A percentile compares a stretch with the other conserved stretches of the same genome.
Conservation (phyloP, 257 asterid genomes). For the Solanum peruvianum region DNA sequence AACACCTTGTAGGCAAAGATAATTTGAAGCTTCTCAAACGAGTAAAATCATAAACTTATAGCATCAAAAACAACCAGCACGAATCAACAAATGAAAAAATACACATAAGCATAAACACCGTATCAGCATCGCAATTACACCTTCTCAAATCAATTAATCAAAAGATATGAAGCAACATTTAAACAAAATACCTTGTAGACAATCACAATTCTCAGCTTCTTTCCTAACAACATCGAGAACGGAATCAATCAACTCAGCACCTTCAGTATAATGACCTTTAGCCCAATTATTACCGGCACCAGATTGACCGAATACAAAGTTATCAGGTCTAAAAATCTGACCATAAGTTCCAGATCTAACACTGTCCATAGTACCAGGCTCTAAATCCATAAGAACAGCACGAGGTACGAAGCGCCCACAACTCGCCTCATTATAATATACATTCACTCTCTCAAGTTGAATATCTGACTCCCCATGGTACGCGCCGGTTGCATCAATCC, state of each 20-base stretch:
- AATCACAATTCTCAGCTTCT: slow-evolving; percentile 41
- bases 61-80: neutral
- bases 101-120: neutral
- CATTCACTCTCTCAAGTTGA: slow-evolving; percentile 36
- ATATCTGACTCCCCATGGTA: slow-evolving; percentile 32
- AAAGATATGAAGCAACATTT: neutral
- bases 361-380: slow-evolving; percentile 49
- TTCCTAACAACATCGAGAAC: slow-evolving; percentile 39
- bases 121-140: slow-evolving; percentile 5
- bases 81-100: neutral
- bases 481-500: slow-evolving; percentile 36
- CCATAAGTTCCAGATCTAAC: slow-evolving; percentile 27
- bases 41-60: no score
- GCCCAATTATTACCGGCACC: slow-evolving; percentile 19
- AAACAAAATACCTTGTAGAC: slow-evolving; percentile 18
- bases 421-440: slow-evolving; percentile 36
- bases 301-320: slow-evolving; percentile 31
- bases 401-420: slow-evolving; percentile 35
- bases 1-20: neutral
- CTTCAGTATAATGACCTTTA: slow-evolving; percentile 35
- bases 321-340: slow-evolving; percentile 29
- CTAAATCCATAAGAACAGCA: slow-evolving; percentile 41
- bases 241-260: slow-evolving; percentile 39
- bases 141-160: neutral
- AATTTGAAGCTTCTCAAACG: no score